Base-by-base conservation (phyloP, 2,329 filamentous ascomycete genomes). In the Pseudogymnoascus sp. region DNA sequence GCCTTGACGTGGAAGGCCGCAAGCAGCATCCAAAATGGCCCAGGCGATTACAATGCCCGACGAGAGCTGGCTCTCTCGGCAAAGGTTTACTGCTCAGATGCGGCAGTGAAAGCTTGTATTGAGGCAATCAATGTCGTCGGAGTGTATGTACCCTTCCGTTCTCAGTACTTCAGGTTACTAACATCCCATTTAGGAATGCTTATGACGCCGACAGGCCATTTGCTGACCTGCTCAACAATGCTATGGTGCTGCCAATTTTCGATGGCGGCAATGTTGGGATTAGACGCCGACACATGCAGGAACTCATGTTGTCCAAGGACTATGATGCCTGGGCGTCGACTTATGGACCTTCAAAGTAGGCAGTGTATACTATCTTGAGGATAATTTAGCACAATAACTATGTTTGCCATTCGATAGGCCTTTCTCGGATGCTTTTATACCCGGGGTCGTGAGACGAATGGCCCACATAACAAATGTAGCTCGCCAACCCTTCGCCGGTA, bases 251-350 rank as follows among this genome's bases (percentile, higher is more conserved):
- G 60, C 78, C 79, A 2, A 76, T 78, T 23, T 83, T 83, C 62
- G 81, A 83, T 63, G 80, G 80, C 0, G 81, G 81, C 0, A 83
- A 83, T 68, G 74, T 83, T 10, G 81, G 81, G 0, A 76, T 83
- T 6, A 71, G 81, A 41, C 74, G 80, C 60, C 72, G 80, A 29
- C 76, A 80, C 63, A 66, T 82, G 62, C 76, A 82, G 67, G 72
- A 73, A 62, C 70, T 81, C 19, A 77, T 82, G 67, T 69, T 76
- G 63, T 67, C 68, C 3, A 72, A 77, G 0, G 74, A 68, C 2
- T 83, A 82, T 67, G 71, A 78, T 66, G 74, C 80, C 1, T 82
- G 79, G 80, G 74, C 70, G 10, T 68, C 74, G 11, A 74, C 74
- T 2, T 74, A 65, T 55, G 66, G 65, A 41, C 33, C 35, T n/a